A percentile compares a stretch with the other conserved stretches of the same genome.
Evolutionary conservation across 2,329 filamentous ascomycete genomes (phyloP).

Genomic region (Huntiella abstrusa): DNA sequence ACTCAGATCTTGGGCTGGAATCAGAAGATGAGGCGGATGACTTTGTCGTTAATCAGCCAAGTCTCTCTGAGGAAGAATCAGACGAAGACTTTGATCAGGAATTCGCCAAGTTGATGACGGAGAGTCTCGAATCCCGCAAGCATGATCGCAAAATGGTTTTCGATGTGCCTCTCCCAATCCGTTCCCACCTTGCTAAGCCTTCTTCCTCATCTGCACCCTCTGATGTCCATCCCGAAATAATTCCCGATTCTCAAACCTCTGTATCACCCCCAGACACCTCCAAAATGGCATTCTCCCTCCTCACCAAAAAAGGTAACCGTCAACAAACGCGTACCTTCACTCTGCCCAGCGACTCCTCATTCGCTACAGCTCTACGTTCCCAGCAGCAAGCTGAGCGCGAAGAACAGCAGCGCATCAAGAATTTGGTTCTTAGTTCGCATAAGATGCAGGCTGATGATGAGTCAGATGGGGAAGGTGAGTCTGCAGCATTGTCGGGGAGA

Average conservation of each 20-base stretch:
- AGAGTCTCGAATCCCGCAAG: slow-evolving; percentile 87
- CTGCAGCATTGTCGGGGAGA: not conserved
- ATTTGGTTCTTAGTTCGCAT: slow-evolving; percentile 73
- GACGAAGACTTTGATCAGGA: slow-evolving; percentile 97
- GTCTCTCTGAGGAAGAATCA: slow-evolving; percentile 77
- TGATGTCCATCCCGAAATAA: not conserved
- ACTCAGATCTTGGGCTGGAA: slow-evolving; percentile 12
- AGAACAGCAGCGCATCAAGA: slow-evolving; percentile 97
- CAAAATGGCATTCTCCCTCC: slow-evolving; percentile 91
- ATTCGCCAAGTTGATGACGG: slow-evolving; percentile 95
- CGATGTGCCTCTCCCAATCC: slow-evolving; percentile 92
- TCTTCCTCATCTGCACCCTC: not conserved
- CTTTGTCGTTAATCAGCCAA: slow-evolving; percentile 80
- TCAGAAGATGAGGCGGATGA: slow-evolving; percentile 55
- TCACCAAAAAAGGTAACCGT: slow-evolving; percentile 90
- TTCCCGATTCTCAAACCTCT: not conserved
- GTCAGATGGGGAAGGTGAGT: slow-evolving; percentile 35
- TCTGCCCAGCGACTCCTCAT: slow-evolving; percentile 74
- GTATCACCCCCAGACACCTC: not conserved
- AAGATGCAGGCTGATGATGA: slow-evolving; percentile 76
- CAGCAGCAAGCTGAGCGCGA: slow-evolving; percentile 90
- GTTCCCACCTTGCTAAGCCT: slow-evolving; percentile 28
- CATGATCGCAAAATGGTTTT: slow-evolving; percentile 90
- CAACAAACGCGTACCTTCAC: slow-evolving; percentile 91
- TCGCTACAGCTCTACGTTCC: slow-evolving; percentile 88